phyloP scores from a whole-genome alignment of 352 stramenopile genomes.

The Pythium phragmiticola region DNA sequence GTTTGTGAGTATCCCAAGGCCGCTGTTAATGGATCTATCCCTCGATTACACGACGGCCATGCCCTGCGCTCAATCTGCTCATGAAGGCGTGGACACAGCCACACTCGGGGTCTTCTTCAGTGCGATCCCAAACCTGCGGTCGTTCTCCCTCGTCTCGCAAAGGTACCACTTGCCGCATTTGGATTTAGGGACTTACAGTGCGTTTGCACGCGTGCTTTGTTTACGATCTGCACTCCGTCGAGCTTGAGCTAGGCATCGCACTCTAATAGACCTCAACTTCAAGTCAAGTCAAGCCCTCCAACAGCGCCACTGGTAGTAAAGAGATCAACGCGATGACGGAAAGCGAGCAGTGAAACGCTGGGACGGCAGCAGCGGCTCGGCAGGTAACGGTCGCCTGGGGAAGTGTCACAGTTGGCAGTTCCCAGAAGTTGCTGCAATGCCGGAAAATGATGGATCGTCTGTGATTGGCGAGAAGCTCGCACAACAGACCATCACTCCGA shows the following conservation, averaged over 20 bases:
- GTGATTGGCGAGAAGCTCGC: not conserved
- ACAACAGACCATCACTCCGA: not conserved
- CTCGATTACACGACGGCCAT: conserved; percentile 1
- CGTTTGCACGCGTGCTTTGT: not conserved
- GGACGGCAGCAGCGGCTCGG: no score
- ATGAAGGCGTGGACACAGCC: not conserved
- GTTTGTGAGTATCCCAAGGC: not conserved
- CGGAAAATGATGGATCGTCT: no score
- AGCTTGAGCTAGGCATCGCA: not conserved
- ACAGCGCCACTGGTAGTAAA: no score
- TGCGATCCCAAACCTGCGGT: not conserved
- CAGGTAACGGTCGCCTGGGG: no score
- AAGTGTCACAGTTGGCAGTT: no score
- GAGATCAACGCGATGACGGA: no score
- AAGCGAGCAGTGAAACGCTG: no score
- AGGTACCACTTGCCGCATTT: not conserved
- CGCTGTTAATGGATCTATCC: not conserved
- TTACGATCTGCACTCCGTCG: not conserved
- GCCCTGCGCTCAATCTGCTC: not conserved
- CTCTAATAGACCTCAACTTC: no score
- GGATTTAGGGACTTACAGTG: not conserved
- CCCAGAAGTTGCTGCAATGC: no score
- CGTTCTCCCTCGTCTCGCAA: conserved; percentile 1
- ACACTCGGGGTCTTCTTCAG: not conserved
- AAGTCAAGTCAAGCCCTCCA: no score